Evolutionary conservation across 116 monocot species (phyloP).

Genomic region (Thalassia testudinum): DNA sequence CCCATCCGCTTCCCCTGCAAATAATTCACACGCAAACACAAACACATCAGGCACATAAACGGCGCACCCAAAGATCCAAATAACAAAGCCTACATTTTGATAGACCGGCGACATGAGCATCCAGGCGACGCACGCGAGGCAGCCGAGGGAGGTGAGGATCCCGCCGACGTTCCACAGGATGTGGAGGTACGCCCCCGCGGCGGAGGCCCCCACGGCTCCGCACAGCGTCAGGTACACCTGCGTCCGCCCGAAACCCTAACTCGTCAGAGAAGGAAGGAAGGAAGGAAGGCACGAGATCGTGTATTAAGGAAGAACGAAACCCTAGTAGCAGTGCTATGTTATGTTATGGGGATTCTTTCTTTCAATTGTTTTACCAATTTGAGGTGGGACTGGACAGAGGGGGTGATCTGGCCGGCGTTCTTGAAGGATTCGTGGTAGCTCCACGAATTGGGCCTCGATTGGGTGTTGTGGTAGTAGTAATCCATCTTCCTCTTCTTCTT

Average conservation of each 20-base stretch:
- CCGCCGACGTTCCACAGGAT: constrained; percentile 80
- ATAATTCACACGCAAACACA: not conserved
- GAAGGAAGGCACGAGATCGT: not conserved
- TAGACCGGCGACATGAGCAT: constrained; percentile 20
- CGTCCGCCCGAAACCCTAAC: not conserved
- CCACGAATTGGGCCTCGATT: constrained; percentile 6
- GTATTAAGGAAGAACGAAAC: too few relatives aligned
- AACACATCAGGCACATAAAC: not conserved
- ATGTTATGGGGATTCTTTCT: too few relatives aligned
- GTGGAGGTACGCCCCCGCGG: constrained; percentile 67
- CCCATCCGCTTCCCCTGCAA: constrained; percentile 57
- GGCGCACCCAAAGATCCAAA: not conserved
- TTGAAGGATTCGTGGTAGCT: constrained; percentile 51
- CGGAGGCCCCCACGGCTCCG: constrained; percentile 45
- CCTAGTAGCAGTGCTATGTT: too few relatives aligned
- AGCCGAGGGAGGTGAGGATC: constrained; percentile 35
- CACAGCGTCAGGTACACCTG: constrained; percentile 89
- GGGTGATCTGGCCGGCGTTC: constrained; percentile 49
- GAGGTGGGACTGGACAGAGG: constrained; percentile 52
- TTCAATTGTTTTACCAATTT: constrained; percentile 31
- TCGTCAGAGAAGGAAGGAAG: not conserved
- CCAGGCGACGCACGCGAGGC: constrained; percentile 26
- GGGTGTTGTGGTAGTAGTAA: not conserved
- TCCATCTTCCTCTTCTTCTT: too few relatives aligned
- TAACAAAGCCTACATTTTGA: constrained; percentile 27